Base-by-base conservation (phyloP, 306 rosid species). In the Castanospermum australe region DNA sequence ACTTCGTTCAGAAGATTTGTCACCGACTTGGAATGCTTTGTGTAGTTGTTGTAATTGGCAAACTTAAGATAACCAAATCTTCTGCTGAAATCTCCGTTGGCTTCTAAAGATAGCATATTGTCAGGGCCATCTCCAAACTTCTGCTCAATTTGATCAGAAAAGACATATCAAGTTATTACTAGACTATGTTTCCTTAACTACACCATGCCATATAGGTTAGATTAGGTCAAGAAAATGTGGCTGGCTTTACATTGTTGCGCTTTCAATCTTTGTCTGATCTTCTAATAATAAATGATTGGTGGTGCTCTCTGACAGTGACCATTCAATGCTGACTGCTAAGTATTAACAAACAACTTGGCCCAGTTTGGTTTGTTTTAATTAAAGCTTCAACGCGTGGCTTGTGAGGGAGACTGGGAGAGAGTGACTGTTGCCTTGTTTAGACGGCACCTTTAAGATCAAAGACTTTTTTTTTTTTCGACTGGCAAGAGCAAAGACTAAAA, bases 81-180 rank as follows among this genome's bases (percentile, higher is more conserved):
- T 81, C 81, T 90, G 5, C 80, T 89, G 89, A 67, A 94, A 69
- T 90, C 97, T 82, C 92, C 92, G 20, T 5, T 64, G 5, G 76
- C 72, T 81, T 89, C 92, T 6, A 92, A 68, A 66, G 92, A 73
- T 18, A 89, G 69, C 50, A 81, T 88, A 75, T 90, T 79, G 0
- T 81, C 74, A 21, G 88, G 80, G 1, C 90, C 93, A 68, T 86
- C 92, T 85, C 92, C 94, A 68, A 76, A 76, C 44, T 90, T 88
- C 97, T 86, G 78, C 44, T 7, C 54, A 81, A 77, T 72, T 20
- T 45, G 62, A 75, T 18, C 18, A 42, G 0, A 18, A 42, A 65
- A 66, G 28, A 54, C 39, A 41, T 25, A 72, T 63, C 33, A 42
- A 18, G 12, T 59, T 38, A 36, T 36, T 2, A n/a, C 7, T 10